Conservation (phyloP, 2,329 filamentous ascomycete species). For the Aspergillus tamarii region DNA sequence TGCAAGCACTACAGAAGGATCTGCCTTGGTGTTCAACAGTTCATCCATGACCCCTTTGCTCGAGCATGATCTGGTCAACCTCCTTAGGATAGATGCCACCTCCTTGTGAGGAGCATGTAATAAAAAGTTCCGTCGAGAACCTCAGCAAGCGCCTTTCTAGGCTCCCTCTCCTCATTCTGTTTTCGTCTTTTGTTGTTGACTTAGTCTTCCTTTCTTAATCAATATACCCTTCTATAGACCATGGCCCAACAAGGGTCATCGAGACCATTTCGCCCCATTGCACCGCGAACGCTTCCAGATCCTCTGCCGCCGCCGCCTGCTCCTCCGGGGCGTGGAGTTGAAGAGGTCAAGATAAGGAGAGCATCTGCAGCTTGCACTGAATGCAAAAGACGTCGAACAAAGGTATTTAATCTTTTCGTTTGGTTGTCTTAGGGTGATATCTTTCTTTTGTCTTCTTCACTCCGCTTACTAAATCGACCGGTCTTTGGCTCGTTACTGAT, state of each 20-base stretch:
- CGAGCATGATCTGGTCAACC: constrained; percentile 13
- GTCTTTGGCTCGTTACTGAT: not conserved
- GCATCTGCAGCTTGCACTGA: constrained; percentile 43
- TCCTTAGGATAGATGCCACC: constrained; percentile 18
- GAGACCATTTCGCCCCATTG: constrained; percentile 35
- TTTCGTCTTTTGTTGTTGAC: constrained; percentile 8
- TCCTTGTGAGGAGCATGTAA: constrained; percentile 17
- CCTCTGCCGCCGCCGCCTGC: constrained; percentile 21
- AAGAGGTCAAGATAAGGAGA: constrained; percentile 38
- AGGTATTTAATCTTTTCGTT: constrained; percentile 28
- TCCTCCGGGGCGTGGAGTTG: constrained; percentile 16
- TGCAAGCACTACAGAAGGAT: constrained; percentile 7
- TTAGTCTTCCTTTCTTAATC: not conserved
- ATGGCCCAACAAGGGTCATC: constrained; percentile 33
- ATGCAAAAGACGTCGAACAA: constrained; percentile 42
- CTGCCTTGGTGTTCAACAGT: constrained; percentile 7
- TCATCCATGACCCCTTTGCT: not conserved
- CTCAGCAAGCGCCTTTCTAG: not conserved
- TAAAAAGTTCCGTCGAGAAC: not conserved
- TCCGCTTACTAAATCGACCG: not conserved
- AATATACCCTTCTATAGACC: constrained; percentile 12
- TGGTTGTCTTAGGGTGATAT: not conserved
- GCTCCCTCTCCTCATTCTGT: constrained; percentile 7
- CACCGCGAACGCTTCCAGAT: constrained; percentile 31
- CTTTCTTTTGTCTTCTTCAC: not conserved